A percentile compares a stretch with the other conserved stretches of the same genome.
These are phyloP conservation scores for Colletotrichum ledebouriae DNA, from an alignment of 2,329 filamentous ascomycete genomes.

Conservation along the genomic window DNA sequence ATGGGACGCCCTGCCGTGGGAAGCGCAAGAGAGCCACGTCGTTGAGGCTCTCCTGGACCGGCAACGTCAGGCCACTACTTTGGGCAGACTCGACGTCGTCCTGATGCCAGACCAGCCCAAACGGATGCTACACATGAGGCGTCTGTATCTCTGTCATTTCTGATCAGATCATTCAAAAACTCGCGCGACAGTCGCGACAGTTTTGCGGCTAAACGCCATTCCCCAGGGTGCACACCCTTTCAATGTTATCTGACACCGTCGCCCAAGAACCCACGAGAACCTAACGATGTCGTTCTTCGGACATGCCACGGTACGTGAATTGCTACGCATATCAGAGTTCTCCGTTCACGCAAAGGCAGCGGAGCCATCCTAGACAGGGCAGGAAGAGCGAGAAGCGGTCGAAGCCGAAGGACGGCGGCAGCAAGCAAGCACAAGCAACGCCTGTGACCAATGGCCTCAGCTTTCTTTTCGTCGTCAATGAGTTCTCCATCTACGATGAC, in stretches of 20 bases:
- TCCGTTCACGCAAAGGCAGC: conserved; percentile 10
- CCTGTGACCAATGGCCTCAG: conserved; percentile 37
- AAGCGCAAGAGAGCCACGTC: not conserved
- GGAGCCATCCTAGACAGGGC: not conserved
- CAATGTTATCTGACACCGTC: too few relatives aligned
- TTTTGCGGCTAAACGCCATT: not conserved
- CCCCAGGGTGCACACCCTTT: too few relatives aligned
- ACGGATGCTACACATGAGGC: not conserved
- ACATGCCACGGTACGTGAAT: not conserved
- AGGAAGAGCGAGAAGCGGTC: conserved; percentile 12
- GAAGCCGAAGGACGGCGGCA: not conserved
- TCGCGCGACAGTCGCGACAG: conserved; percentile 15
- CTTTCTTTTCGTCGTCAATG: conserved; percentile 58
- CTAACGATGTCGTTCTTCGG: conserved; percentile 1
- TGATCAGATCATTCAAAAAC: conserved; percentile 28
- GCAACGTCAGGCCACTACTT: conserved; percentile 2
- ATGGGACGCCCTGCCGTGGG: not conserved
- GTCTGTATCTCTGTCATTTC: conserved; percentile 32
- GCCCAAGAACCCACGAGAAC: too few relatives aligned
- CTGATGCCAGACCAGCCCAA: not conserved
- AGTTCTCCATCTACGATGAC: conserved; percentile 46
- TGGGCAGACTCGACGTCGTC: not conserved
- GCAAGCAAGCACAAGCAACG: conserved; percentile 2
- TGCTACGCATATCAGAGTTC: fast-evolving
- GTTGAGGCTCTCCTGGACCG: not conserved